A percentile compares a stretch with the other conserved stretches of the same genome.
These are phyloP conservation scores for Arthrobotrys megalospora DNA, from an alignment of 2,329 filamentous ascomycete genomes.

Conservation along the genomic window DNA sequence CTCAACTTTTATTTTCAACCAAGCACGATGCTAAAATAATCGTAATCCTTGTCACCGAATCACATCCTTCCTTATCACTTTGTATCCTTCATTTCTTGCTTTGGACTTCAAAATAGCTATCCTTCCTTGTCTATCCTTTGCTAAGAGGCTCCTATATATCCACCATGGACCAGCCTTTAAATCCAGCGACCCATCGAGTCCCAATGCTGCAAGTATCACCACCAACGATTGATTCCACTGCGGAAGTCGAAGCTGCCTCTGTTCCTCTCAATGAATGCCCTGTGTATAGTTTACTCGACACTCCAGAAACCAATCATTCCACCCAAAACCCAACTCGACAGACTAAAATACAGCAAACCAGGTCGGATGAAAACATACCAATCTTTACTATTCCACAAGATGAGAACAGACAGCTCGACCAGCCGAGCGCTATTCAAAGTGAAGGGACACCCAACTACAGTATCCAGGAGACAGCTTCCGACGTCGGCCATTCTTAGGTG, in stretches of 20 bases:
- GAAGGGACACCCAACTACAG: neutral
- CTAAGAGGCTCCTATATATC: neutral
- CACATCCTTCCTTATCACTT: neutral
- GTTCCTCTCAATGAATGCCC: neutral
- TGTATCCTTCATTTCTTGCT: neutral
- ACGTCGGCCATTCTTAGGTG: constrained; percentile 19
- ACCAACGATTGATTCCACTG: neutral
- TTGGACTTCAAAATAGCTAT: neutral
- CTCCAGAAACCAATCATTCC: neutral
- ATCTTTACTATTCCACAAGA: neutral
- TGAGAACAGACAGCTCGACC: neutral
- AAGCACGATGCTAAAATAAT: neutral
- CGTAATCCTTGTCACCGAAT: neutral
- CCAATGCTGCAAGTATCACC: constrained; percentile 21
- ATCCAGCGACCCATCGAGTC: neutral
- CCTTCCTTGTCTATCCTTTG: neutral
- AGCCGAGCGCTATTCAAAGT: neutral
- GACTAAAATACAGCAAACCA: neutral
- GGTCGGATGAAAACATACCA: constrained; percentile 9
- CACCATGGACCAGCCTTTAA: neutral
- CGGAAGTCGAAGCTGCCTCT: constrained; percentile 11
- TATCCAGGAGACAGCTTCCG: neutral
- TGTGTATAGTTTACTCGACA: neutral
- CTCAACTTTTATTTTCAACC: neutral
- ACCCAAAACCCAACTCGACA: neutral